Evolutionary conservation across 495 filamentous ascomycete genomes (phyloP).

Genomic region (Penicillium manginii): DNA sequence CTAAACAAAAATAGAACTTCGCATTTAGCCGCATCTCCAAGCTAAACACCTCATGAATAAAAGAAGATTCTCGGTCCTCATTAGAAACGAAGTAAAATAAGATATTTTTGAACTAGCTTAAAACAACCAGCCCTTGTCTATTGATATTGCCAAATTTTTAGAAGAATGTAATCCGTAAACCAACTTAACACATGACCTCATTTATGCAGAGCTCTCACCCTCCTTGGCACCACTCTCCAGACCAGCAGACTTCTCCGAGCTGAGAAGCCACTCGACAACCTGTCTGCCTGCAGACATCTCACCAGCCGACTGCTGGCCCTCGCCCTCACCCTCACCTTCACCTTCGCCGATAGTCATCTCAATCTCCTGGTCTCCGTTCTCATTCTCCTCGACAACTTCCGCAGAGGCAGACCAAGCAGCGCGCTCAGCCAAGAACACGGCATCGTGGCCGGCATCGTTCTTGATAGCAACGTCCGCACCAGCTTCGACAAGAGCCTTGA

Average conservation of each 20-base stretch:
- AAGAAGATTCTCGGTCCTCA: background rate
- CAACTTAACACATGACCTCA: conserved; percentile 4
- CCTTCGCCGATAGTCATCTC: conserved; percentile 35
- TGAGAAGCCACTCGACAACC: conserved; percentile 54
- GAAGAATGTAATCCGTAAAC: conserved; percentile 12
- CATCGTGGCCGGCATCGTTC: conserved; percentile 84
- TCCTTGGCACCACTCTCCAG: conserved; percentile 40
- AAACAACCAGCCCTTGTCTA: background rate
- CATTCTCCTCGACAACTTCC: conserved; percentile 27
- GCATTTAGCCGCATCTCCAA: background rate
- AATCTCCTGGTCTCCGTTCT: conserved; percentile 30
- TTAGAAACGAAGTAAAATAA: conserved; percentile 1
- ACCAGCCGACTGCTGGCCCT: conserved; percentile 22
- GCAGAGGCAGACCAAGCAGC: conserved; percentile 46
- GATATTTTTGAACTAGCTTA: background rate
- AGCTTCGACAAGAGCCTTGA: conserved; percentile 72
- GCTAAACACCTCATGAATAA: background rate
- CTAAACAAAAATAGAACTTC: background rate
- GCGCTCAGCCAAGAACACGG: conserved; percentile 82
- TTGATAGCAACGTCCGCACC: conserved; percentile 73
- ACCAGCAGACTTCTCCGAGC: conserved; percentile 42
- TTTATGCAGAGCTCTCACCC: conserved; percentile 26
- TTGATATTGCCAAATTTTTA: conserved; percentile 16
- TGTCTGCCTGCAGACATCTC: conserved; percentile 43
- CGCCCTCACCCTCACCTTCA: conserved; percentile 18